Evolutionary conservation across 352 stramenopile genomes (phyloP).

Genomic region (Pythium sukuiense): DNA sequence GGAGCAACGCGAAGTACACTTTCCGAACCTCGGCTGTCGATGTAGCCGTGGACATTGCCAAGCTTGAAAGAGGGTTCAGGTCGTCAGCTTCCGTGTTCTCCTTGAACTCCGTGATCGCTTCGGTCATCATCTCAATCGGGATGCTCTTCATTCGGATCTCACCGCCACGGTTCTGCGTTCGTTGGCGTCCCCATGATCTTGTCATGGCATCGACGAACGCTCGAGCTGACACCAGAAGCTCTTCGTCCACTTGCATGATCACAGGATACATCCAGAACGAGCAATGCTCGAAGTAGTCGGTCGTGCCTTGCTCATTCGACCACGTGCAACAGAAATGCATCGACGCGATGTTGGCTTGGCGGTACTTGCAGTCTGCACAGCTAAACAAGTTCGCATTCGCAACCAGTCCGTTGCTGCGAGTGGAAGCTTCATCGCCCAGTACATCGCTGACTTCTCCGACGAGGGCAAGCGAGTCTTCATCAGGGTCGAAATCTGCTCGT

Average conservation of each 20-base stretch:
- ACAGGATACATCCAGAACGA: constrained; percentile 87
- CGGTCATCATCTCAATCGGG: constrained; percentile 79
- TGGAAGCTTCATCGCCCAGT: constrained; percentile 21
- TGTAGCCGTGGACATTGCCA: constrained; percentile 59
- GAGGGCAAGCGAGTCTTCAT: constrained; percentile 6
- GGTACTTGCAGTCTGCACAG: constrained; percentile 84
- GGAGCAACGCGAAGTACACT: constrained; percentile 86
- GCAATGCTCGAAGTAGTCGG: constrained; percentile 89
- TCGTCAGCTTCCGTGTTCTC: constrained; percentile 80
- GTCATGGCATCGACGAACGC: constrained; percentile 75
- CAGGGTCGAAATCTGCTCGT: constrained; percentile 28
- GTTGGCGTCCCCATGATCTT: constrained; percentile 57
- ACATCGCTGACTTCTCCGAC: constrained; percentile 22
- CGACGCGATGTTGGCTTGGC: constrained; percentile 68
- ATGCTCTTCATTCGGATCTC: constrained; percentile 84
- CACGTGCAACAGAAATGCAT: constrained; percentile 90
- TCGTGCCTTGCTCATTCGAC: constrained; percentile 88
- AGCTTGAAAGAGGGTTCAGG: constrained; percentile 73
- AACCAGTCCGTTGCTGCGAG: constrained; percentile 43
- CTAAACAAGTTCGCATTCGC: constrained; percentile 73
- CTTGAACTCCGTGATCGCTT: constrained; percentile 71
- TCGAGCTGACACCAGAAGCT: constrained; percentile 69
- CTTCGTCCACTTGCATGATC: constrained; percentile 85
- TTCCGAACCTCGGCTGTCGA: constrained; percentile 78
- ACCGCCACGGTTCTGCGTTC: constrained; percentile 64